Conservation (phyloP, 2,329 filamentous ascomycete genomes). For the Penicillium sp. region DNA sequence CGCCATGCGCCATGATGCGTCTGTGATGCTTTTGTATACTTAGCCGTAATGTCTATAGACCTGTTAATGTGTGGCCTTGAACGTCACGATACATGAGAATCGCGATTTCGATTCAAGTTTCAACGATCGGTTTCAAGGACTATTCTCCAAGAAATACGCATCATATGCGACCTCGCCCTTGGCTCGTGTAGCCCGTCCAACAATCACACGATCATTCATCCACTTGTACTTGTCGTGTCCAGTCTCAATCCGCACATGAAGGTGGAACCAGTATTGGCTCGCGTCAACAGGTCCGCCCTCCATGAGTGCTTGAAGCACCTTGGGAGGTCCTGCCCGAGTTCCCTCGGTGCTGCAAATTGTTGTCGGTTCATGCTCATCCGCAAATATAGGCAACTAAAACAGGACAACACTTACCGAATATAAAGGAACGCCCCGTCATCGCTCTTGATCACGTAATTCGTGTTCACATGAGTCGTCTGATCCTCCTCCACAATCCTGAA, state of each 20-base stretch:
- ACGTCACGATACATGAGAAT: neutral
- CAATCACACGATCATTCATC: constrained; percentile 31
- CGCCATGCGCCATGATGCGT: constrained; percentile 14
- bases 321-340: constrained; percentile 26
- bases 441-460: constrained; percentile 29
- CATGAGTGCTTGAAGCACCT: constrained; percentile 27
- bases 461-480: constrained; percentile 29
- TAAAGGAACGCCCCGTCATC: constrained; percentile 28
- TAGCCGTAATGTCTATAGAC: constrained; percentile 14
- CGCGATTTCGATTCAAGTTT: neutral
- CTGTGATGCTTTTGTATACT: constrained; percentile 11
- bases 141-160: constrained; percentile 29
- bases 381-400: neutral
- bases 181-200: constrained; percentile 24
- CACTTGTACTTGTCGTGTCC: constrained; percentile 27
- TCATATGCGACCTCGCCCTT: constrained; percentile 30
- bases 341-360: constrained; percentile 22
- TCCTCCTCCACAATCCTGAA: constrained; percentile 27
- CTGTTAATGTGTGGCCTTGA: constrained; percentile 10
- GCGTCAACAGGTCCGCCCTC: constrained; percentile 26
- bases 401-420: constrained; percentile 17
- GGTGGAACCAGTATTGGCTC: constrained; percentile 28
- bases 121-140: neutral
- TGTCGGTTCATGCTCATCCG: neutral
- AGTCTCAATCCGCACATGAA: constrained; percentile 28